These are phyloP conservation scores for Staphylotrichum tortipilum DNA, from an alignment of 495 filamentous ascomycete genomes.

Conservation along the genomic window DNA sequence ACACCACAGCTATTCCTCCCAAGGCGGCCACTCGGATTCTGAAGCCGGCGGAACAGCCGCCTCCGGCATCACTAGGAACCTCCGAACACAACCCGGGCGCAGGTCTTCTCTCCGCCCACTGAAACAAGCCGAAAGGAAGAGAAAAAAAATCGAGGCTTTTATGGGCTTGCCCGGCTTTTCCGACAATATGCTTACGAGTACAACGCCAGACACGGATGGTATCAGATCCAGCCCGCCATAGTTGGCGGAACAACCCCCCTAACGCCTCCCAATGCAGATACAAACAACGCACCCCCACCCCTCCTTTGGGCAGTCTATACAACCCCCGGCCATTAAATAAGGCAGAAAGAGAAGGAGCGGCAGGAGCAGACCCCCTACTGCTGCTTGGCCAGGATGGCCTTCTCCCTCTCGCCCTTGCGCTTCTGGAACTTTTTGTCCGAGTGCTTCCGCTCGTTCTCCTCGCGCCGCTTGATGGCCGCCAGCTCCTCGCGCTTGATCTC, in stretches of 20 bases:
- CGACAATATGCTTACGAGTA: slow-evolving; percentile 4
- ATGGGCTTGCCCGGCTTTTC: neutral
- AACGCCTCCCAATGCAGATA: slow-evolving; percentile 23
- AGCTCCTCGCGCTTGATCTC: slow-evolving; percentile 95
- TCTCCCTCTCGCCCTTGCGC: slow-evolving; percentile 79
- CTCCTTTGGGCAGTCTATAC: too few relatives aligned
- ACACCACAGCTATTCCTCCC: too few relatives aligned
- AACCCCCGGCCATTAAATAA: too few relatives aligned
- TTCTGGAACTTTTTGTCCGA: slow-evolving; percentile 65
- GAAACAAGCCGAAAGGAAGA: neutral
- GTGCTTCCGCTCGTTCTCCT: slow-evolving; percentile 92
- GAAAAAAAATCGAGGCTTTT: too few relatives aligned
- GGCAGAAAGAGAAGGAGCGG: neutral
- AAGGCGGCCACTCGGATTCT: too few relatives aligned
- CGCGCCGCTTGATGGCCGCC: slow-evolving; percentile 71
- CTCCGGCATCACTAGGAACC: too few relatives aligned
- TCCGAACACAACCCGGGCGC: too few relatives aligned
- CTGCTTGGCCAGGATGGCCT: slow-evolving; percentile 75
- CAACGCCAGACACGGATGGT: slow-evolving; percentile 18
- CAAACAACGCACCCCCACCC: neutral
- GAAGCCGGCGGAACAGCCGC: too few relatives aligned
- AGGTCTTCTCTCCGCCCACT: too few relatives aligned
- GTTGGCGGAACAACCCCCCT: neutral
- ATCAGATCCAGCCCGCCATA: slow-evolving; percentile 13
- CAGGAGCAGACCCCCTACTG: slow-evolving; percentile 48